These are phyloP conservation scores for Athelia sp. DNA, from an alignment of 1,284 basidiomycete genomes.

Conservation along the genomic window DNA sequence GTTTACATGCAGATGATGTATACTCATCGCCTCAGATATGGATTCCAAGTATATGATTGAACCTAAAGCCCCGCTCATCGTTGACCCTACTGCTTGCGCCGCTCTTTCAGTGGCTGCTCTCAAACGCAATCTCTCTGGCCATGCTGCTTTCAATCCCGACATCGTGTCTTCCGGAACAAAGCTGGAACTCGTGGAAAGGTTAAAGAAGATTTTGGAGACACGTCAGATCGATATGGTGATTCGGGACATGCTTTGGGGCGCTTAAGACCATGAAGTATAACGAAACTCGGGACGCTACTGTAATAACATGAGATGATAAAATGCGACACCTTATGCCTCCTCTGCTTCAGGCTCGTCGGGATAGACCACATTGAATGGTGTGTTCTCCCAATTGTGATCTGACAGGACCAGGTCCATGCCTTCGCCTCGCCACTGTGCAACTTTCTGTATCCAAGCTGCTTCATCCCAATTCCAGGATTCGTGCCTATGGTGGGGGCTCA, in stretches of 20 bases:
- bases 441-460: not conserved
- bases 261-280: not conserved
- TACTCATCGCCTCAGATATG: conserved; percentile 31
- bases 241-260: conserved; percentile 34
- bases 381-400: not conserved
- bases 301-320: too few relatives aligned
- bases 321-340: too few relatives aligned
- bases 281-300: too few relatives aligned
- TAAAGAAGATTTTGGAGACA: conserved; percentile 30
- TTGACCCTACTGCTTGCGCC: conserved; percentile 33
- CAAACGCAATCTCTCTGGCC: conserved; percentile 50
- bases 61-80: conserved; percentile 43
- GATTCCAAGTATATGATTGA: conserved; percentile 41
- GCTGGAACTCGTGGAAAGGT: conserved; percentile 23
- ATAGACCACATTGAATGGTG: too few relatives aligned
- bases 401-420: not conserved
- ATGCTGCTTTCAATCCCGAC: conserved; percentile 27
- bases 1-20: not conserved
- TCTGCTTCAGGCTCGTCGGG: too few relatives aligned
- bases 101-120: conserved; percentile 41
- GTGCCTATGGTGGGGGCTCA: not conserved
- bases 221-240: conserved; percentile 46
- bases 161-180: conserved; percentile 22
- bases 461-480: conserved; percentile 1
- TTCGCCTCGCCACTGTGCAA: not conserved